Evolutionary conservation across 73 alveolate genomes (phyloP).

Genomic region (Strombidium stylifer): DNA sequence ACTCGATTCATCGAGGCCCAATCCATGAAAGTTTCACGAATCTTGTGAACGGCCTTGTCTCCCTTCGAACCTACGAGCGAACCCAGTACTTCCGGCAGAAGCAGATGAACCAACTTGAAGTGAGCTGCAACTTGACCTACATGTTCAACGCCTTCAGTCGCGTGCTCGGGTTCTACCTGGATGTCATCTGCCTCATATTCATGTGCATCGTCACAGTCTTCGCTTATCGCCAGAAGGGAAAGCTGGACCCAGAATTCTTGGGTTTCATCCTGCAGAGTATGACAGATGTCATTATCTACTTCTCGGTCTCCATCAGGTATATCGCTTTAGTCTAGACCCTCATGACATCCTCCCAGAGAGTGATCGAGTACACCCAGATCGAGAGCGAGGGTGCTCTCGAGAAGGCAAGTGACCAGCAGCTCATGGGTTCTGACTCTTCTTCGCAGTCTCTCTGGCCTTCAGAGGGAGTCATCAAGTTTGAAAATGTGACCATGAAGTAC

Average conservation of each 20-base stretch:
- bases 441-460: constrained; percentile 67
- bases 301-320: background rate
- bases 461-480: constrained; percentile 65
- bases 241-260: constrained; percentile 11
- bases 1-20: no score
- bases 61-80: no score
- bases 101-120: no score
- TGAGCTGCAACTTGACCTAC: no score
- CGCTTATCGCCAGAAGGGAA: constrained; percentile 8
- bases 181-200: constrained; percentile 17
- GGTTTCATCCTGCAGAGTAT: constrained; percentile 33
- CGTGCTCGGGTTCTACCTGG: constrained; percentile 46
- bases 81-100: no score
- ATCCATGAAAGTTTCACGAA: no score
- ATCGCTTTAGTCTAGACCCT: constrained; percentile 4
- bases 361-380: constrained; percentile 17
- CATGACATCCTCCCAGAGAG: constrained; percentile 34
- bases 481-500: constrained; percentile 68
- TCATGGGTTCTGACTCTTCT: no score
- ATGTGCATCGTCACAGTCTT: constrained; percentile 22
- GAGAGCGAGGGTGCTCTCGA: constrained; percentile 31
- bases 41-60: no score
- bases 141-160: no score
- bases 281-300: no score
- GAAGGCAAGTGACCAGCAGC: no score